Evolutionary conservation across 495 filamentous ascomycete species (phyloP), one percentile per base, ranked within the genome.

Genomic region (Penicillium salamii): DNA sequence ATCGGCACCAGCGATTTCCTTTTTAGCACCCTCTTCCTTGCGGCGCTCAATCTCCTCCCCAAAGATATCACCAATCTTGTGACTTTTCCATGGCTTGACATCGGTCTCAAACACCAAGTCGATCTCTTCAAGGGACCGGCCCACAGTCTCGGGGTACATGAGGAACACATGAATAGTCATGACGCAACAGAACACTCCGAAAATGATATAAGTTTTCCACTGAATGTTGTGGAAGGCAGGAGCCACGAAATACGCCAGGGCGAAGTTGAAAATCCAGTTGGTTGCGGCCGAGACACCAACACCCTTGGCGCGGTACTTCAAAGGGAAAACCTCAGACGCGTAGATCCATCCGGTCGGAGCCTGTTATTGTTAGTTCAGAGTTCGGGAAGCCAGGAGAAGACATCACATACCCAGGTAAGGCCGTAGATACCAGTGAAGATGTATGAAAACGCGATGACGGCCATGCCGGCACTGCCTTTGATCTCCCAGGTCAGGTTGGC

Each of bases 211-310:
- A 0, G 79, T 73, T 63, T 83, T 84, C 76, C 85, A 90, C 32
- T 76, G 74, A 55, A 89, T 89, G 63, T 87, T 88, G 48, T 76
- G 68, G 64, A 91, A 87, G 0, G 78, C 83, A 0, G 85, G 83
- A 1, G 86, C 84, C 4, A 85, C 78, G 62, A 89, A 89, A 58
- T 85, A 76, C 4, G 81, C 85, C 3, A 89, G 65, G 0, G 84
- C 85, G 55, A 88, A 88, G 71, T 88, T 88, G 75, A 88, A 89
- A 13, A 87, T 74, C 86, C 86, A 88, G 66, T 91, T 90, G 3
- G 79, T 80, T 19, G 83, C 73, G 0, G 85, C 79, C 0, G 85
- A 80, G 18, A 88, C 68, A 8, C 71, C 80, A 71, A 89, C 87
- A 12, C 86, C 87, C 26, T 79, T 84, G 12, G 85, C 87, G 14